Conservation (phyloP, 2,329 filamentous ascomycete species). For the Verticillium klebahnii region DNA sequence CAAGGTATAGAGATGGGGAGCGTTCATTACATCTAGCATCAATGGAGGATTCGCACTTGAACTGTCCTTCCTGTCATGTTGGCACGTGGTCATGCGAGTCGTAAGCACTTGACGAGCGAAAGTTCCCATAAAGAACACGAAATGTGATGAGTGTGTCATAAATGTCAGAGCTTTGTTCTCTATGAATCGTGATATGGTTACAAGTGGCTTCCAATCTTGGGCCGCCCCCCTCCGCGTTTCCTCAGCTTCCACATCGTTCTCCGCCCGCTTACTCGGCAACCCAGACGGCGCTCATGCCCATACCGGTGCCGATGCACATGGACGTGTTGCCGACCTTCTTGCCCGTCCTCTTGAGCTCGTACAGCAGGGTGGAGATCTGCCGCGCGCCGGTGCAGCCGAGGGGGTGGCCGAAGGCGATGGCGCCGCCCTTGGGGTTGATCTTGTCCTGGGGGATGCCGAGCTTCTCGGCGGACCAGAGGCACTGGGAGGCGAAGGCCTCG, state of each 20-base stretch:
- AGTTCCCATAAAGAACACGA: too few species aligned
- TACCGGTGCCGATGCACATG: conserved; percentile 96
- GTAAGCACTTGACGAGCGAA: too few species aligned
- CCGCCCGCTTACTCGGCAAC: conserved; percentile 68
- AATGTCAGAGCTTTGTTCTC: conserved; percentile 1
- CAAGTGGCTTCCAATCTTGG: not conserved
- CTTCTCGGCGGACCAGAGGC: conserved; percentile 87
- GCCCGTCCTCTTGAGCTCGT: conserved; percentile 79
- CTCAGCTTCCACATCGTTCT: not conserved
- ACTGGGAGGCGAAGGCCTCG: conserved; percentile 96
- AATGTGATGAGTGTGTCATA: not conserved
- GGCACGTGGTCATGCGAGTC: not conserved
- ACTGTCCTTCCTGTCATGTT: not conserved
- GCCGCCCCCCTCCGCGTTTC: not conserved
- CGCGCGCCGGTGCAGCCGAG: conserved; percentile 90
- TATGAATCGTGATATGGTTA: conserved; percentile 2
- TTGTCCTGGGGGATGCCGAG: conserved; percentile 78
- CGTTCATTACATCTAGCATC: not conserved
- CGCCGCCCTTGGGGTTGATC: conserved; percentile 95
- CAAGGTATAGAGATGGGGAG: not conserved
- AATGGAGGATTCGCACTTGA: not conserved
- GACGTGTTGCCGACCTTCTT: conserved; percentile 87
- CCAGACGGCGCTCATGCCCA: conserved; percentile 98
- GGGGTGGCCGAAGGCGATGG: conserved; percentile 93
- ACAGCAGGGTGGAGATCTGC: conserved; percentile 88